These are phyloP conservation scores for Colletotrichum sp. DNA, from an alignment of 2,329 filamentous ascomycete species.

Conservation along the genomic window DNA sequence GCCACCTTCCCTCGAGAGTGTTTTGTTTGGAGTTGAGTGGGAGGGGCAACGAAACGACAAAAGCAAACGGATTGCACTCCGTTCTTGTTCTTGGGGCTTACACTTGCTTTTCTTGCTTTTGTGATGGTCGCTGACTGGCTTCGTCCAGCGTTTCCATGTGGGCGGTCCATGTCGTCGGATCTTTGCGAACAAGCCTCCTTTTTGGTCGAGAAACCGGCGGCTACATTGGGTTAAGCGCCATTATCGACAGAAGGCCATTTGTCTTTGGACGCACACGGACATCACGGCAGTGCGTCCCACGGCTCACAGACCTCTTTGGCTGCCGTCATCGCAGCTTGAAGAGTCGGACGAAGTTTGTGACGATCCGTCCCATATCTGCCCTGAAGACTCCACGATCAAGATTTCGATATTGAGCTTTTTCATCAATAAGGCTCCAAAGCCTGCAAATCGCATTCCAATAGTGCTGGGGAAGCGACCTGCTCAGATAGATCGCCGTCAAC, in stretches of 20 bases:
- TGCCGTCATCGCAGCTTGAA: background rate
- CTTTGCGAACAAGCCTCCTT: conserved; percentile 16
- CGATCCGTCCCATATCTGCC: background rate
- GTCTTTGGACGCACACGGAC: conserved; percentile 6
- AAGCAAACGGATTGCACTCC: background rate
- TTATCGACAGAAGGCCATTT: background rate
- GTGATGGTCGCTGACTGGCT: background rate
- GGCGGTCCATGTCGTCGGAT: conserved; percentile 14
- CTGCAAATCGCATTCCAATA: background rate
- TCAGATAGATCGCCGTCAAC: background rate
- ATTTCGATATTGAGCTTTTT: background rate
- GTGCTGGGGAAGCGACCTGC: background rate
- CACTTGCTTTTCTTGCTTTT: background rate
- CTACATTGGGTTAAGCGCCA: background rate
- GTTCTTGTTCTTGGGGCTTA: background rate
- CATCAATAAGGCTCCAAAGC: background rate
- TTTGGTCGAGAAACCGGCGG: background rate
- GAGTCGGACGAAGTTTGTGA: background rate
- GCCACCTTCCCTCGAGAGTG: background rate
- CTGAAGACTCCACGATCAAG: background rate
- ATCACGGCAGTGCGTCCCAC: background rate
- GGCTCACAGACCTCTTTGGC: conserved; percentile 1
- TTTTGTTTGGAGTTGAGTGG: conserved; percentile 3
- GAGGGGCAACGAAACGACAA: background rate
- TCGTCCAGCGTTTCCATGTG: conserved; percentile 2